Conservation (phyloP, 129 eudicot genomes). For the Flaveria linearis region DNA sequence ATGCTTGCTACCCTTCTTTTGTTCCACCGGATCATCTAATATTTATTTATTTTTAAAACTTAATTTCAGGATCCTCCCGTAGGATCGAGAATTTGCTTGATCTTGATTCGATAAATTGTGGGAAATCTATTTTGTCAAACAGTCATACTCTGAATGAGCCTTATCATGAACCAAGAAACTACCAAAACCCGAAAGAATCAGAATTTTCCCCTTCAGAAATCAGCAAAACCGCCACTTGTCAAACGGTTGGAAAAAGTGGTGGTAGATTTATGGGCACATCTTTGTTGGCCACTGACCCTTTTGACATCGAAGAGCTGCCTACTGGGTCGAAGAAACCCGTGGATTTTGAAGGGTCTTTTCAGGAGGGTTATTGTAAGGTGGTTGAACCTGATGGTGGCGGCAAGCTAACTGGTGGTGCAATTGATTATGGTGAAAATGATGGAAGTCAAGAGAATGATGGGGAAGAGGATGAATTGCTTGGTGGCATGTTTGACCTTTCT, state of each 20-base stretch:
- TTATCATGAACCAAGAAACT: conserved; percentile 30
- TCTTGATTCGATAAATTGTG: conserved; percentile 49
- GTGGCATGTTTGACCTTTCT: conserved; percentile 62
- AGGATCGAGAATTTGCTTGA: conserved; percentile 54
- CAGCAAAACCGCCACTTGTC: conserved; percentile 9
- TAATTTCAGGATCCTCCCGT: conserved; percentile 62
- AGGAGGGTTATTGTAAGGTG: conserved; percentile 56
- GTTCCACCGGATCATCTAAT: neutral
- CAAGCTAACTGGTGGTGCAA: conserved; percentile 25
- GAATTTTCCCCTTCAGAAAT: conserved; percentile 22
- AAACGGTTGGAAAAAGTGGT: conserved; percentile 13
- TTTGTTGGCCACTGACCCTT: conserved; percentile 31
- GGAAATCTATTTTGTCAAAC: conserved; percentile 22
- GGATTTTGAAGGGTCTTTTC: conserved; percentile 43
- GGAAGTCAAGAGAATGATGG: conserved; percentile 34
- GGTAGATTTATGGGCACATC: conserved; percentile 23
- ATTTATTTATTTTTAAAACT: neutral
- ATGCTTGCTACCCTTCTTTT: neutral
- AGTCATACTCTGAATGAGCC: conserved; percentile 21
- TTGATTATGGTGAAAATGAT: conserved; percentile 33
- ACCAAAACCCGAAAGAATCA: conserved; percentile 23
- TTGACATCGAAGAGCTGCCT: conserved; percentile 27
- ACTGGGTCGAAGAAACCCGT: conserved; percentile 24
- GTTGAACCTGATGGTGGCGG: conserved; percentile 28
- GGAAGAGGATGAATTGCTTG: conserved; percentile 55